These are phyloP conservation scores for Reutealis trisperma DNA, from an alignment of 345 rosid species.

Conservation along the genomic window DNA sequence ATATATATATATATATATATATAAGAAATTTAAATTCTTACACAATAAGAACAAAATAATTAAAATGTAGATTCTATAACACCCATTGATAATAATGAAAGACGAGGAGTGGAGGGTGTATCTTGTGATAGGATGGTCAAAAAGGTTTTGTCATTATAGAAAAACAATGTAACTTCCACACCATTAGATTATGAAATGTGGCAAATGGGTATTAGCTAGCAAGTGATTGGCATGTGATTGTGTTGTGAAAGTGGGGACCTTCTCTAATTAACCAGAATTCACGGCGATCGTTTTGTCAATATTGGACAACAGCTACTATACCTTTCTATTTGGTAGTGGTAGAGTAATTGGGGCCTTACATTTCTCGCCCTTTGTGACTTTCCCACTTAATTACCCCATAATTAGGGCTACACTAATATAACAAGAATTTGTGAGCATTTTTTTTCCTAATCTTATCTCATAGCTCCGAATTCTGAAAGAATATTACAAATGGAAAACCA, in stretches of 20 bases:
- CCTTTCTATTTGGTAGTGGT: background rate
- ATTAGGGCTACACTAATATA: too few species aligned
- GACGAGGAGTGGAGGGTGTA: background rate
- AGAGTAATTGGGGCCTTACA: background rate
- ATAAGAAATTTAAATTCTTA: too few species aligned
- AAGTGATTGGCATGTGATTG: conserved; percentile 9
- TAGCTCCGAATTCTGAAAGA: too few species aligned
- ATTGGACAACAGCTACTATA: background rate
- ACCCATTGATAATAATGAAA: background rate
- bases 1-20: too few species aligned
- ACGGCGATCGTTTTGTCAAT: background rate
- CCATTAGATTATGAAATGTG: conserved; percentile 4
- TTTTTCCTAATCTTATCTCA: too few species aligned
- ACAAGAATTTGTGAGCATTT: too few species aligned
- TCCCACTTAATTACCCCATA: too few species aligned
- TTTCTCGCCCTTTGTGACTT: too few species aligned
- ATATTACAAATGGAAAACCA: too few species aligned
- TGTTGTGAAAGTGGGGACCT: conserved; percentile 1
- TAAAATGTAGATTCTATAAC: background rate
- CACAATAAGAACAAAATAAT: too few species aligned
- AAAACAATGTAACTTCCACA: background rate
- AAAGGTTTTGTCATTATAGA: background rate
- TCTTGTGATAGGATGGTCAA: conserved; percentile 14
- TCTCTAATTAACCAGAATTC: conserved; percentile 8
- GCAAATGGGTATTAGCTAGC: background rate